phyloP scores from a whole-genome alignment of 2,329 filamentous ascomycete species.

The Zalaria sp. region DNA sequence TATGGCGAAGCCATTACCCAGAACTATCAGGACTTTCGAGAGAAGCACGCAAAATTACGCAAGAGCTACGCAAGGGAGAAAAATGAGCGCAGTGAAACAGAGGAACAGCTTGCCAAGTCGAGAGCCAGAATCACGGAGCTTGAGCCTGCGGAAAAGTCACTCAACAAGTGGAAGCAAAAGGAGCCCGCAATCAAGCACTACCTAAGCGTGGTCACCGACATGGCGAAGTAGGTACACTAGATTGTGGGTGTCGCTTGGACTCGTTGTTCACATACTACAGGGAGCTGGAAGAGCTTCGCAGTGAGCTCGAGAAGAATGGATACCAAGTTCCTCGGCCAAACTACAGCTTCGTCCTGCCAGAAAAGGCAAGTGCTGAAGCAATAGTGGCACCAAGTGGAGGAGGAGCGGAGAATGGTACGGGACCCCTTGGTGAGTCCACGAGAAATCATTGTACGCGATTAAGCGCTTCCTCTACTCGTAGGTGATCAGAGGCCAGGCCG shows the following conservation, averaged over 20 bases:
- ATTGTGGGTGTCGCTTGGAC: neutral
- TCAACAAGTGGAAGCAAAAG: slow-evolving; percentile 18
- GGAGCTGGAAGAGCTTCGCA: slow-evolving; percentile 10
- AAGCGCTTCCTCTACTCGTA: no score
- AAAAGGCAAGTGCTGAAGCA: neutral
- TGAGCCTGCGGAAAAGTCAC: slow-evolving; percentile 11
- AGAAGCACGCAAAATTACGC: slow-evolving; percentile 8
- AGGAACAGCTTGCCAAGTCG: slow-evolving; percentile 9
- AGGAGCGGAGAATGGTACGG: no score
- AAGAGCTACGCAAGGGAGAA: slow-evolving; percentile 11
- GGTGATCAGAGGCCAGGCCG: no score
- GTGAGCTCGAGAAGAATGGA: slow-evolving; percentile 14
- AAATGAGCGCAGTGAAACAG: slow-evolving; percentile 12
- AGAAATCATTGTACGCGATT: no score
- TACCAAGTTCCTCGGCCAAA: slow-evolving; percentile 13
- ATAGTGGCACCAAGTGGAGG: neutral
- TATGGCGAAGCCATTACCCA: slow-evolving; percentile 15
- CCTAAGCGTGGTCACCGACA: slow-evolving; percentile 18
- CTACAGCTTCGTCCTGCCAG: slow-evolving; percentile 9
- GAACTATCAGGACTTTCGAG: slow-evolving; percentile 4
- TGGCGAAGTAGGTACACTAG: slow-evolving; percentile 14
- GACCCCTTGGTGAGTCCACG: no score
- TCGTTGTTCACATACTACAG: slow-evolving; percentile 4
- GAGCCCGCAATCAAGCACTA: slow-evolving; percentile 20
- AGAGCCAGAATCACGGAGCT: slow-evolving; percentile 9